Conservation (phyloP, 805 yeast species). For the Barnettozyma pratensis region DNA sequence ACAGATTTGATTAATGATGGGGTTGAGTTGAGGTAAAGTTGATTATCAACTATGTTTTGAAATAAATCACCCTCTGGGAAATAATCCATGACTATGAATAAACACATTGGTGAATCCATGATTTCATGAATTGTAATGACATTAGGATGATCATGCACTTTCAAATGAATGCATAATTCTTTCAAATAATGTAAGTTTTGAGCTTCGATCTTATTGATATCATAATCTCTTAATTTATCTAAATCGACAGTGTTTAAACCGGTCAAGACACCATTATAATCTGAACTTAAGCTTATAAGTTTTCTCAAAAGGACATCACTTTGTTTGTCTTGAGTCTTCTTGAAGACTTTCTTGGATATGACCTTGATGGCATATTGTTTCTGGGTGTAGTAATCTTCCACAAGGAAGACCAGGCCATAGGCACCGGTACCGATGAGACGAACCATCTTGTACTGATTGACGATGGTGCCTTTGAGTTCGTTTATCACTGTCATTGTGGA, state of each 20-base stretch:
- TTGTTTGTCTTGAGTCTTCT: conserved; percentile 8
- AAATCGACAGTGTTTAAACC: conserved; percentile 16
- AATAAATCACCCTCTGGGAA: conserved; percentile 83
- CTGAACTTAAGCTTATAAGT: conserved; percentile 7
- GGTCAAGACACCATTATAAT: conserved; percentile 1
- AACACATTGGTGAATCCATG: conserved; percentile 50
- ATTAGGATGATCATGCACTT: conserved; percentile 75
- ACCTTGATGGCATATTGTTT: conserved; percentile 67
- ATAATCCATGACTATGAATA: conserved; percentile 80
- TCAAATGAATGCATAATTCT: conserved; percentile 70
- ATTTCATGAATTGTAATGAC: conserved; percentile 73
- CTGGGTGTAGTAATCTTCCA: conserved; percentile 47
- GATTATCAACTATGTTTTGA: conserved; percentile 73
- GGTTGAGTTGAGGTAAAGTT: conserved; percentile 47
- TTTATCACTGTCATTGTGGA: not conserved
- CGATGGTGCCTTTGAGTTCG: conserved; percentile 7
- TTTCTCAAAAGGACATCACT: conserved; percentile 21
- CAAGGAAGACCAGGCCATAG: conserved; percentile 74
- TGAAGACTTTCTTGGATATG: conserved; percentile 38
- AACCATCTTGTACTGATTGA: conserved; percentile 17
- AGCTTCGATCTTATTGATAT: conserved; percentile 5
- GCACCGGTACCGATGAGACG: conserved; percentile 67
- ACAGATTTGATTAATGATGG: conserved; percentile 49
- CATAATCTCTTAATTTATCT: conserved; percentile 15
- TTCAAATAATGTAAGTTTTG: conserved; percentile 30